phyloP scores from a whole-genome alignment of 2,329 filamentous ascomycete genomes.

The Fusarium sp. region DNA sequence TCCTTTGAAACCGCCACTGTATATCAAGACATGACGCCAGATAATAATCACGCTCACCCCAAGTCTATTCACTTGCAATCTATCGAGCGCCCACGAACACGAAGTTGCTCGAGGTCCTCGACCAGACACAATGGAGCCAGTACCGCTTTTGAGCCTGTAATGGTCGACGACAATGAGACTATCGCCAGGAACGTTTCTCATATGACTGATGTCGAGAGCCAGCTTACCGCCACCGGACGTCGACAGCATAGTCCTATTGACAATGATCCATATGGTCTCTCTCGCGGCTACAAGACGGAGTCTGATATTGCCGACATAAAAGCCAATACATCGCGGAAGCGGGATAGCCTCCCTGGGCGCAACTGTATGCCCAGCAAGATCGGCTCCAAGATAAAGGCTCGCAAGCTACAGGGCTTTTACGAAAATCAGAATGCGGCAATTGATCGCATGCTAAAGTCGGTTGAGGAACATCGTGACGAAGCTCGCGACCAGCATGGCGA shows the following conservation, averaged over 20 bases:
- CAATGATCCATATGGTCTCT: conserved; percentile 85
- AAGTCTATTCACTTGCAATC: conserved; percentile 57
- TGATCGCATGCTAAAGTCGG: conserved; percentile 87
- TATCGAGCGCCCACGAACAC: conserved; percentile 45
- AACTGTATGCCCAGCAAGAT: conserved; percentile 37
- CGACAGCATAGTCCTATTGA: conserved; percentile 59
- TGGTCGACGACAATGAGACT: conserved; percentile 51
- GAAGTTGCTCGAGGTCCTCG: conserved; percentile 47
- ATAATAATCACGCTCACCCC: conserved; percentile 57
- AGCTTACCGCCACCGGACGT: conserved; percentile 50
- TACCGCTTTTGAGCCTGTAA: conserved; percentile 58
- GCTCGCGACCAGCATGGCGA: conserved; percentile 83
- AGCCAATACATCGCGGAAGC: conserved; percentile 83
- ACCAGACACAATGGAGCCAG: conserved; percentile 54
- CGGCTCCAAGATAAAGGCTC: conserved; percentile 52
- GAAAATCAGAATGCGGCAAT: conserved; percentile 93
- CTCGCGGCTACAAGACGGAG: conserved; percentile 79
- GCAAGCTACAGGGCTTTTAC: conserved; percentile 83
- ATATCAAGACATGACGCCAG: conserved; percentile 54
- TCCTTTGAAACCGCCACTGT: not conserved
- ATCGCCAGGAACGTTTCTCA: conserved; percentile 57
- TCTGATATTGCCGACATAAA: conserved; percentile 81
- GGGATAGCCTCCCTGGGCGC: conserved; percentile 56
- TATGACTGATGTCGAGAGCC: conserved; percentile 62
- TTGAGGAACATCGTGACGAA: conserved; percentile 87